phyloP scores from a whole-genome alignment of 1,139 yeast genomes.

The Kodamaea arcana region DNA sequence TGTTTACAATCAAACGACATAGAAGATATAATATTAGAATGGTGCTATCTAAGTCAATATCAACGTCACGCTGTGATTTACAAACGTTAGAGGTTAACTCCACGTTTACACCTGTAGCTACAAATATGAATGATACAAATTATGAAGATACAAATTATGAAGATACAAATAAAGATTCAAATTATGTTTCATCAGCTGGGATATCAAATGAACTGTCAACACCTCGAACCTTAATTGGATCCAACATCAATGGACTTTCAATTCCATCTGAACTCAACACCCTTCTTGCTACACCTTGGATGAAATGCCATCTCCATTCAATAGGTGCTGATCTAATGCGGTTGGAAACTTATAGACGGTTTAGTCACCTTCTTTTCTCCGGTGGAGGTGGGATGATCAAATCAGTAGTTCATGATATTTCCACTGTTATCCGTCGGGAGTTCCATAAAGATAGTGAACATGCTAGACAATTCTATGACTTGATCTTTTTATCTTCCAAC shows the following conservation, averaged over 20 bases:
- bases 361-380: slow-evolving; percentile 25
- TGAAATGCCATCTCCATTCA: slow-evolving; percentile 30
- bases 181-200: too few relatives aligned
- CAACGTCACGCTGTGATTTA: too few relatives aligned
- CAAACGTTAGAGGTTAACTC: too few relatives aligned
- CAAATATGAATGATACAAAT: too few relatives aligned
- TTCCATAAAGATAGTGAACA: slow-evolving; percentile 16
- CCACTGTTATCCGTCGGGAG: slow-evolving; percentile 34
- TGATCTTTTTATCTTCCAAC: slow-evolving; percentile 13
- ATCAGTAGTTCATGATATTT: slow-evolving; percentile 32
- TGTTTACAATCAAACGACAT: background rate
- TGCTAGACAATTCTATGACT: slow-evolving; percentile 22
- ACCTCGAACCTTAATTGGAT: background rate
- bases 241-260: slow-evolving; percentile 3
- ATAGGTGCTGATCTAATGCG: slow-evolving; percentile 36
- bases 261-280: slow-evolving; percentile 13
- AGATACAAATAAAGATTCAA: too few relatives aligned
- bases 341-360: slow-evolving; percentile 32
- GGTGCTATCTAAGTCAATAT: slow-evolving; percentile 1
- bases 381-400: slow-evolving; percentile 38
- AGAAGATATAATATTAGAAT: background rate
- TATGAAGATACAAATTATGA: too few relatives aligned
- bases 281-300: slow-evolving; percentile 25
- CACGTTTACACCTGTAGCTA: too few relatives aligned
- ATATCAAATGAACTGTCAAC: too few relatives aligned